Conservation (phyloP, 164 flowering plant genomes). For the Liquidambar formosana region DNA sequence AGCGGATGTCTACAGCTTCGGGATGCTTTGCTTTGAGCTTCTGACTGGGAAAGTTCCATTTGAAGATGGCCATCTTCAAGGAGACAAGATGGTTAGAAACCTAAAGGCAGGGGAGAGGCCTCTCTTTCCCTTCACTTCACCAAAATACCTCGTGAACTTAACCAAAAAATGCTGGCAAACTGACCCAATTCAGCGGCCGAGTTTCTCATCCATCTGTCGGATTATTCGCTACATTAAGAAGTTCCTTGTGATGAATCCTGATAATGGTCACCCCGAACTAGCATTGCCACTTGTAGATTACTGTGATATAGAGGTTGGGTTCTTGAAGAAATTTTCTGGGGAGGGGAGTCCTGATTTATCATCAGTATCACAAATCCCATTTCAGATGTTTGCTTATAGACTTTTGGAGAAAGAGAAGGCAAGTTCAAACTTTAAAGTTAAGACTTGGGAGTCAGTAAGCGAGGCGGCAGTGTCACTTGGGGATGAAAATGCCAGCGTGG, state of each 20-base stretch:
- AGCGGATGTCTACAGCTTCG: slow-evolving; percentile 91
- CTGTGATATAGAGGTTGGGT: slow-evolving; percentile 57
- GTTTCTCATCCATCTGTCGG: slow-evolving; percentile 75
- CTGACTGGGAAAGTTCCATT: slow-evolving; percentile 89
- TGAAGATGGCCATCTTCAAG: slow-evolving; percentile 84
- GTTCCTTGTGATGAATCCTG: slow-evolving; percentile 68
- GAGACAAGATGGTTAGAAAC: slow-evolving; percentile 81
- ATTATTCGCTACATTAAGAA: slow-evolving; percentile 71
- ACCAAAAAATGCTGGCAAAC: slow-evolving; percentile 84
- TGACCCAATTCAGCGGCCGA: slow-evolving; percentile 72
- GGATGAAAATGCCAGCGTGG: slow-evolving; percentile 32
- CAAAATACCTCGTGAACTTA: slow-evolving; percentile 65
- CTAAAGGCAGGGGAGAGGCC: slow-evolving; percentile 91
- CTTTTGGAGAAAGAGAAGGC: slow-evolving; percentile 62
- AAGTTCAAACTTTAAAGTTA: slow-evolving; percentile 16
- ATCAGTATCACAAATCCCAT: slow-evolving; percentile 70
- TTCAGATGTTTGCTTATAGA: slow-evolving; percentile 76
- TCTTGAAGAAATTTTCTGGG: slow-evolving; percentile 37
- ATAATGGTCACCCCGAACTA: slow-evolving; percentile 46
- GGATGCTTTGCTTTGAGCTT: slow-evolving; percentile 85
- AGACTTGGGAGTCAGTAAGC: slow-evolving; percentile 11
- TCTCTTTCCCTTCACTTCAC: slow-evolving; percentile 68
- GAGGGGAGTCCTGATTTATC: slow-evolving; percentile 23
- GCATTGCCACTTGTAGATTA: slow-evolving; percentile 60
- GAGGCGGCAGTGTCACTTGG: slow-evolving; percentile 38